These are phyloP conservation scores for Scheffersomyces coipomensis DNA, from an alignment of 805 yeast genomes.

Conservation along the genomic window DNA sequence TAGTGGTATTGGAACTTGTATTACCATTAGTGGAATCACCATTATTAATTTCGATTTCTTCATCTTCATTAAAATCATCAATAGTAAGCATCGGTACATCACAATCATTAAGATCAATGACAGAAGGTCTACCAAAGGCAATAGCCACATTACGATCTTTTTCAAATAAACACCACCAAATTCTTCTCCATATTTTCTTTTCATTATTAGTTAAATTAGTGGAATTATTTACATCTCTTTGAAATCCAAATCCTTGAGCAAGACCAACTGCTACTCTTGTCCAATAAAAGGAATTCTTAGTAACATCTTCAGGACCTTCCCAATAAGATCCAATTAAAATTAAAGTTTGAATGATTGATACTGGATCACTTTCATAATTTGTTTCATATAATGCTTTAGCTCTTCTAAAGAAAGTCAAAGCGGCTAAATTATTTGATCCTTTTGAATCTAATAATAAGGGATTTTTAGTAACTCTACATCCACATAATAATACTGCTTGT, in stretches of 20 bases:
- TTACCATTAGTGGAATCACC: no score
- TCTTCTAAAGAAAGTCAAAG: conserved; percentile 56
- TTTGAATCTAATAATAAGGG: conserved; percentile 50
- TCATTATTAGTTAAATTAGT: conserved; percentile 36
- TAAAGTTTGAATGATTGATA: conserved; percentile 59
- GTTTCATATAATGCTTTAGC: conserved; percentile 76
- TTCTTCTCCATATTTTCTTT: conserved; percentile 56
- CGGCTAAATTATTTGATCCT: conserved; percentile 53
- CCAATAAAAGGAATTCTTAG: conserved; percentile 69
- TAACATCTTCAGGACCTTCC: conserved; percentile 71
- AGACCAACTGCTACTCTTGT: conserved; percentile 64
- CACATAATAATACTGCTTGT: conserved; percentile 68
- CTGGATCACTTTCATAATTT: conserved; percentile 63
- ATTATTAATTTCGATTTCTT: no score
- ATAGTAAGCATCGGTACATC: conserved; percentile 70
- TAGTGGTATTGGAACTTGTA: no score
- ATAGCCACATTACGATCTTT: conserved; percentile 69
- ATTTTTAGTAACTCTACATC: conserved; percentile 59
- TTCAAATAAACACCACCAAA: conserved; percentile 77
- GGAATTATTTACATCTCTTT: conserved; percentile 49
- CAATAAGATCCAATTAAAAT: conserved; percentile 65
- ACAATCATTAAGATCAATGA: conserved; percentile 69
- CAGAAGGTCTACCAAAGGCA: conserved; percentile 72
- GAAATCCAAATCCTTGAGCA: conserved; percentile 78
- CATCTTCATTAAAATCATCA: conserved; percentile 63